A percentile compares a stretch with the other conserved stretches of the same genome.
Conservation (phyloP, 768 basidiomycete species). For the Boletus subcaerulescens region DNA sequence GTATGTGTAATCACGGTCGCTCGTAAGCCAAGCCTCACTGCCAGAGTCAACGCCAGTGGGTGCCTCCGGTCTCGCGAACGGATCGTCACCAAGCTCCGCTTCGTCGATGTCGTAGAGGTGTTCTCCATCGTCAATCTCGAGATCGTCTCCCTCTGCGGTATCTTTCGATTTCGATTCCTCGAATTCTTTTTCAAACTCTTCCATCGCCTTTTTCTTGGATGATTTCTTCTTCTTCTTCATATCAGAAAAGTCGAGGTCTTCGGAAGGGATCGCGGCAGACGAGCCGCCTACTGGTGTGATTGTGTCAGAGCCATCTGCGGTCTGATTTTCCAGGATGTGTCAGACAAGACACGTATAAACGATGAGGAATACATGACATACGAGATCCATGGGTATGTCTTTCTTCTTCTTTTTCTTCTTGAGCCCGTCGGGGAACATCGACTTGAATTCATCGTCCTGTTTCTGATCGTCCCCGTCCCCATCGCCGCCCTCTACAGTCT, state of each 20-base stretch:
- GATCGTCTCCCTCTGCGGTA: conserved; percentile 58
- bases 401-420: conserved; percentile 96
- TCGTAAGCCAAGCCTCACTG: conserved; percentile 85
- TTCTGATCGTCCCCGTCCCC: conserved; percentile 42
- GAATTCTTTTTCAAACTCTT: conserved; percentile 93
- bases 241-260: conserved; percentile 92
- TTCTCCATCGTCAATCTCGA: conserved; percentile 56
- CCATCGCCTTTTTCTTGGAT: conserved; percentile 88
- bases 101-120: conserved; percentile 72
- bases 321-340: conserved; percentile 36
- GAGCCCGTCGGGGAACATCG: conserved; percentile 78
- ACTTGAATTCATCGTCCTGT: conserved; percentile 73
- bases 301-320: conserved; percentile 60
- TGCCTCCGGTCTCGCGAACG: conserved; percentile 61
- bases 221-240: conserved; percentile 96
- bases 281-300: conserved; percentile 48
- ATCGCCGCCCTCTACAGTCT: conserved; percentile 37
- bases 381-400: conserved; percentile 81
- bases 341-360: background rate
- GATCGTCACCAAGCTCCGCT: conserved; percentile 85
- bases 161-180: conserved; percentile 67
- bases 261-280: conserved; percentile 48
- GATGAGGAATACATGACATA: conserved; percentile 34
- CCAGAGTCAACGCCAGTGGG: conserved; percentile 68
- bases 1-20: conserved; percentile 96